Evolutionary conservation across 2,329 filamentous ascomycete species (phyloP).

Genomic region (Raffaelea arxii): DNA sequence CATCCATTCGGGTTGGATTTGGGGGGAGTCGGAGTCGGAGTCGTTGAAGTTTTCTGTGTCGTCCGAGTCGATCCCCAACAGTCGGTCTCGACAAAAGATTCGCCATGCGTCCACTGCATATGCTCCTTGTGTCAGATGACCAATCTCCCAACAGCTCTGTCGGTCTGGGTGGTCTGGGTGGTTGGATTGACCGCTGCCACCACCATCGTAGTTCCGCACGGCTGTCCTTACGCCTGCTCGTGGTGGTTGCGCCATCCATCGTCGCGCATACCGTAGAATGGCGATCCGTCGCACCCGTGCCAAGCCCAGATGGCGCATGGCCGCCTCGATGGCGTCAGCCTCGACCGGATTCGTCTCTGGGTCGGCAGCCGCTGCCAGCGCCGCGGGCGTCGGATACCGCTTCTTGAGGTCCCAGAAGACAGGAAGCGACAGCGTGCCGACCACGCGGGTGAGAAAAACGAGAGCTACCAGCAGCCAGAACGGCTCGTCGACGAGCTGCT

Average conservation of each 20-base stretch:
- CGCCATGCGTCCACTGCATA: constrained; percentile 88
- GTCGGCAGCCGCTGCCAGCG: constrained; percentile 52
- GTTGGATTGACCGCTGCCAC: neutral
- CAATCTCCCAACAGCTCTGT: constrained; percentile 65
- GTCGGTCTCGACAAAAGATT: constrained; percentile 78
- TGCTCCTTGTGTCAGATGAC: constrained; percentile 69
- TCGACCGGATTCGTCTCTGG: too few relatives aligned
- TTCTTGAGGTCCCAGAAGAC: constrained; percentile 60
- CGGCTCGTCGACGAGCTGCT: constrained; percentile 62
- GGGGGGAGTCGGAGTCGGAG: constrained; percentile 45
- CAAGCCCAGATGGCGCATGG: constrained; percentile 64
- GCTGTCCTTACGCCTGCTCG: constrained; percentile 41
- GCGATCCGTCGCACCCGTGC: constrained; percentile 56
- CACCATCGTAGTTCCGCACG: constrained; percentile 38
- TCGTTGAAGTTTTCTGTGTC: constrained; percentile 21
- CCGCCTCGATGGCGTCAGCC: constrained; percentile 43
- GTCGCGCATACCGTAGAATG: constrained; percentile 60
- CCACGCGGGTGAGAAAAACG: constrained; percentile 76
- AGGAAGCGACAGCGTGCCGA: constrained; percentile 64
- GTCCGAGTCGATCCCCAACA: constrained; percentile 55
- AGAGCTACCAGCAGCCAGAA: constrained; percentile 76
- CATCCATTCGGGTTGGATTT: constrained; percentile 92
- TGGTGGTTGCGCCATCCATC: constrained; percentile 59
- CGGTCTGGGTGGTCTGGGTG: too few relatives aligned
- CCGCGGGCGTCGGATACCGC: constrained; percentile 55